Base-by-base conservation (phyloP, 371 early-diverging fungal genomes). In the Rhizopus delemar region DNA sequence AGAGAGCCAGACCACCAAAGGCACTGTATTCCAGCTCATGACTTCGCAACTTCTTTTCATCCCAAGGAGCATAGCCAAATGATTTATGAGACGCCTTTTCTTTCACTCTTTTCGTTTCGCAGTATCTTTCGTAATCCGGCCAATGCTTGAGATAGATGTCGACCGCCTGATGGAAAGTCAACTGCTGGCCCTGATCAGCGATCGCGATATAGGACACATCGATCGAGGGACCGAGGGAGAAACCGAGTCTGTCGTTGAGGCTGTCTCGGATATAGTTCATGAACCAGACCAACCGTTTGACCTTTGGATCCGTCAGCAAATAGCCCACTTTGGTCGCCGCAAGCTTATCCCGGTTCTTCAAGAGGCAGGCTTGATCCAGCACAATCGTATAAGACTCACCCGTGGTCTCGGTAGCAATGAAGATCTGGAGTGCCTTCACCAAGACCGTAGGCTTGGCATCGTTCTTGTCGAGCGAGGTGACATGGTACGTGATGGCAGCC, bases 381-480 rank as follows among this genome's bases (percentile, higher is more conserved):
- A 74, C 28, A 6, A 72, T 53, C 0, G 69, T 72, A 51, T 66
- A 79, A 0, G 72, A 70, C 29, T 57, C 62, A 2, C 66, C 62
- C 1, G 68, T 68, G 9, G 46, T 39, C 4, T 43, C 38, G 3
- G 33, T 29, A 11, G 36, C 34, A 16, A 78, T 4, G 43, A 63
- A 72, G 0, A 73, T 31, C 38, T 76, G 77, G 0, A 76, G 6
- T 0, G 63, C 77, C 22, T 76, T 76, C 8, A 71, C 45, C n/a
- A 39, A 48, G 12, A 16, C 11, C 16, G 22, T 22, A 2, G 22
- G 22, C 22, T n/a, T 11, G 4, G 32, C 13, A 7, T 29, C 22
- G 1, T 41, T 58, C 16, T 4, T 4, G 3, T 48, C 15, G 0
- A 51, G 22, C 0, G 22, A 22, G 22, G 22, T 13, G 4, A 51